Evolutionary conservation across 441 rosid genomes (phyloP).

Genomic region (Arabidopsis hybrid): DNA sequence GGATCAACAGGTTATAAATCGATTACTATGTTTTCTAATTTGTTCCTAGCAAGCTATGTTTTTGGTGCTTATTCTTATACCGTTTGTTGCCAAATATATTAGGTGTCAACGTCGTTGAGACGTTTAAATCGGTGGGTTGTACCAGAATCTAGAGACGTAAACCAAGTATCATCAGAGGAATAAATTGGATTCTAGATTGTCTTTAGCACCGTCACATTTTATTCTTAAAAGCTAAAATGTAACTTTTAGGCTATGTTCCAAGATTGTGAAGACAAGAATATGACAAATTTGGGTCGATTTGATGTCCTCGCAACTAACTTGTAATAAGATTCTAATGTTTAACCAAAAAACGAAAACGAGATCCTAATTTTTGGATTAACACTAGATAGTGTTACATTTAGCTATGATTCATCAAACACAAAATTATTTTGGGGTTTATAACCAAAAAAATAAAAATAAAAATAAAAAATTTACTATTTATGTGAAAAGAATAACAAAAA

Average conservation of each 20-base stretch:
- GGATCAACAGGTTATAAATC: constrained; percentile 66
- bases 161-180: constrained; percentile 24
- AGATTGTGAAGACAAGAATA: neutral
- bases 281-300: neutral
- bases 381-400: too few species aligned
- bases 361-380: too few species aligned
- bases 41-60: constrained; percentile 11
- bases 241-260: neutral
- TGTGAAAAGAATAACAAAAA: too few species aligned
- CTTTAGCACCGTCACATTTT: neutral
- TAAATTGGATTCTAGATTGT: neutral
- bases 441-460: too few species aligned
- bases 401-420: too few species aligned
- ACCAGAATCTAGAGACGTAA: constrained; percentile 27
- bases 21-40: too few species aligned
- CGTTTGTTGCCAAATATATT: neutral
- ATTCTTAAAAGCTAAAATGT: neutral
- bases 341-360: too few species aligned
- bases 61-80: neutral
- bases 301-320: neutral
- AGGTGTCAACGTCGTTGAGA: constrained; percentile 32
- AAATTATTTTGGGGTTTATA: too few species aligned
- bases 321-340: neutral
- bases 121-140: constrained; percentile 38
- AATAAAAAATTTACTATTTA: too few species aligned